A percentile compares a stretch with the other conserved stretches of the same genome.
phyloP scores from a whole-genome alignment of 2,329 filamentous ascomycete species.

The Aspergillus udagawae region DNA sequence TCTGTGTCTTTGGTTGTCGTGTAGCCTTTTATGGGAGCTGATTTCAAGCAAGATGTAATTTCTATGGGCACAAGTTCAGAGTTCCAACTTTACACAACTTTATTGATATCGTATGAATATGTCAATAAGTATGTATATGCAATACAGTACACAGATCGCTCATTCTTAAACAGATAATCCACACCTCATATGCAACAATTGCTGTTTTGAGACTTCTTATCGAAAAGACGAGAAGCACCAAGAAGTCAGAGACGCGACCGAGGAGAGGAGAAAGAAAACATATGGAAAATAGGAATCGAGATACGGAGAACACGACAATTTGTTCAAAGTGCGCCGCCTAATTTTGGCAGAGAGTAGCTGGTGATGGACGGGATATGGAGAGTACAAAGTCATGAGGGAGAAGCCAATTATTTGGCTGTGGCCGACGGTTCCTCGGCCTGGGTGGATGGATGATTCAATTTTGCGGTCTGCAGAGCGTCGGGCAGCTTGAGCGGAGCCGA shows the following conservation, averaged over 20 bases:
- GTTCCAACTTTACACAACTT: not conserved
- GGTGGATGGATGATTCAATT: slow-evolving; percentile 20
- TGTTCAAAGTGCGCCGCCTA: not conserved
- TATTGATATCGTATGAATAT: not conserved
- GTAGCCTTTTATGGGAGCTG: not conserved
- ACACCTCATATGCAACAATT: slow-evolving; percentile 4
- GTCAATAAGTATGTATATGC: slow-evolving; percentile 14
- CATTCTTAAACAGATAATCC: slow-evolving; percentile 4
- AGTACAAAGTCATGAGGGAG: not conserved
- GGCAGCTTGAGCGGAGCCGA: slow-evolving; percentile 64
- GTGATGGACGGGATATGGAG: not conserved
- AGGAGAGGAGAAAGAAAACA: not conserved
- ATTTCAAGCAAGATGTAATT: not conserved
- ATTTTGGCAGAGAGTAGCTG: slow-evolving; percentile 1
- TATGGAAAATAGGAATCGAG: not conserved
- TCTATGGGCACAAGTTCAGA: not conserved
- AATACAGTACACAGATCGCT: slow-evolving; percentile 12
- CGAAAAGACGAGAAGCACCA: not conserved
- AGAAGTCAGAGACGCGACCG: not conserved
- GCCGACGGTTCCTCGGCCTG: slow-evolving; percentile 18
- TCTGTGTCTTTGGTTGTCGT: not conserved
- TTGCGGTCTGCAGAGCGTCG: slow-evolving; percentile 38
- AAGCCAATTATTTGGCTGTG: slow-evolving; percentile 18
- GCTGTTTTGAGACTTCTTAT: not conserved
- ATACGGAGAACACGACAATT: not conserved